These are phyloP conservation scores for Meyerozyma elateridarum DNA, from an alignment of 1,139 yeast genomes.

Conservation along the genomic window DNA sequence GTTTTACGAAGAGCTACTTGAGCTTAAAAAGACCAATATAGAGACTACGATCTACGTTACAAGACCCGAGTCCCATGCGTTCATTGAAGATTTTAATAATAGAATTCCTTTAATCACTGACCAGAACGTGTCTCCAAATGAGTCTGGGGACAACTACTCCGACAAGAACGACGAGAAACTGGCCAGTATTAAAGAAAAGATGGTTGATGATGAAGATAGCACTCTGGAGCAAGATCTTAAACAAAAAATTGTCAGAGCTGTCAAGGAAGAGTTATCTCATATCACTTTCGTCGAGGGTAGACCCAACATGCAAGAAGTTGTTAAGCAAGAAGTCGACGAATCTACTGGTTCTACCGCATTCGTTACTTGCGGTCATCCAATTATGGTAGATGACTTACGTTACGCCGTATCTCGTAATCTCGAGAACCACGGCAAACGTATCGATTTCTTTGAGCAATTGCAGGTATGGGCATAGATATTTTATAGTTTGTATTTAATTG, in stretches of 20 bases:
- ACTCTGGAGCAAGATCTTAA: neutral
- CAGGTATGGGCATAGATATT: slow-evolving; percentile 16
- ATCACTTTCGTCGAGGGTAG: slow-evolving; percentile 30
- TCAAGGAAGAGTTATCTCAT: slow-evolving; percentile 16
- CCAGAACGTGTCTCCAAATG: neutral
- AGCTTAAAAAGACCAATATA: slow-evolving; percentile 26
- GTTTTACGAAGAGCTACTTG: slow-evolving; percentile 46
- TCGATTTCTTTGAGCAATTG: slow-evolving; percentile 16
- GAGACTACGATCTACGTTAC: slow-evolving; percentile 42
- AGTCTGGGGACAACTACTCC: neutral
- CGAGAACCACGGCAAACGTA: slow-evolving; percentile 14
- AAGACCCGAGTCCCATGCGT: slow-evolving; percentile 21
- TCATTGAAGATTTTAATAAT: slow-evolving; percentile 18
- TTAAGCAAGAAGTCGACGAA: slow-evolving; percentile 23
- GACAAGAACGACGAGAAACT: slow-evolving; percentile 1
- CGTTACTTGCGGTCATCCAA: slow-evolving; percentile 50
- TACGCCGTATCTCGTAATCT: slow-evolving; percentile 26
- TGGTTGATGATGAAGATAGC: neutral
- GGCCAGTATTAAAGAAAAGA: slow-evolving; percentile 1
- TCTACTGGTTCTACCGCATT: slow-evolving; percentile 37
- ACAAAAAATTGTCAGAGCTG: slow-evolving; percentile 1
- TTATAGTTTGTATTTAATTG: neutral
- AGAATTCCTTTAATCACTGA: slow-evolving; percentile 6
- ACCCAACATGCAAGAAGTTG: slow-evolving; percentile 27
- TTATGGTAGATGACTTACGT: slow-evolving; percentile 49